Evolutionary conservation across 148 eudicot genomes (phyloP).

Genomic region (Persicaria tinctoria): DNA sequence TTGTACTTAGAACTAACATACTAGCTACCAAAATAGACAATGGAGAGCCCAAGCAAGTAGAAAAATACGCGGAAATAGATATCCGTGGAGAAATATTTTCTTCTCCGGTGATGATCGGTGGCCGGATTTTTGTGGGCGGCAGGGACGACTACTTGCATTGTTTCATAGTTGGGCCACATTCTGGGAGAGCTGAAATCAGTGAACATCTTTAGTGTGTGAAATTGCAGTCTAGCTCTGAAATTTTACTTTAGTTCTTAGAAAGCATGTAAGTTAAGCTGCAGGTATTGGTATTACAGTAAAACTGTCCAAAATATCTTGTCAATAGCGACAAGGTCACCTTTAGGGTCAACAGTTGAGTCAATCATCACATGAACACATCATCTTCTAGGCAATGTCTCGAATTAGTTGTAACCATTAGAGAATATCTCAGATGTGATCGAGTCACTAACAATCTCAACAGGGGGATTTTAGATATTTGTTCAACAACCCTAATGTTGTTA

Average conservation of each 20-base stretch:
- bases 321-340: no score
- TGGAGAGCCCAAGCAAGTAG: conserved; percentile 18
- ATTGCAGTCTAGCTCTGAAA: not conserved
- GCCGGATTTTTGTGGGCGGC: conserved; percentile 79
- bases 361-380: no score
- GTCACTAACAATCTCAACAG: no score
- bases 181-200: not conserved
- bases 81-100: conserved; percentile 76
- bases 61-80: conserved; percentile 51
- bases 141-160: conserved; percentile 83
- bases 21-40: conserved; percentile 8
- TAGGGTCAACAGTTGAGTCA: no score
- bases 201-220: not conserved
- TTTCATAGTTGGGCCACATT: conserved; percentile 25
- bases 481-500: no score
- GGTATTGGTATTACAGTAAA: not conserved
- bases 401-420: no score
- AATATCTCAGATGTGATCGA: no score
- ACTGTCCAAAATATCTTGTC: no score
- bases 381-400: no score
- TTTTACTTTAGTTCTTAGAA: no score
- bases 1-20: conserved; percentile 28
- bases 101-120: conserved; percentile 86
- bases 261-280: not conserved
- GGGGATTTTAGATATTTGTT: no score